A percentile compares a stretch with the other conserved stretches of the same genome.
phyloP scores from a whole-genome alignment of 2,329 filamentous ascomycete species.

The Aureobasidium sp. region DNA sequence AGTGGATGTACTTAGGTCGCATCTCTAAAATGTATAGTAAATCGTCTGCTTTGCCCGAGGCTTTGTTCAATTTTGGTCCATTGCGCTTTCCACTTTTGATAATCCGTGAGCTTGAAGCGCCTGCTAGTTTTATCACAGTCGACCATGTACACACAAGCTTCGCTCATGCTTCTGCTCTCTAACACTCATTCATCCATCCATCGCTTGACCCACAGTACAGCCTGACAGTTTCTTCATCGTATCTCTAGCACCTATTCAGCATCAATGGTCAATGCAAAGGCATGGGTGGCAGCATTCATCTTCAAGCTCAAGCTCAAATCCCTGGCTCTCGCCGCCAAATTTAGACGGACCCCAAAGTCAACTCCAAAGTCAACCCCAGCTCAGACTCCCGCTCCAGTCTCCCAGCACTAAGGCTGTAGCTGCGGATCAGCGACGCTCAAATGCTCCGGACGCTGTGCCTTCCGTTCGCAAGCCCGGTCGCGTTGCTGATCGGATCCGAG shows the following conservation, averaged over 20 bases:
- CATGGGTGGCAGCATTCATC: background rate
- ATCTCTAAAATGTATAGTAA: slow-evolving; percentile 15
- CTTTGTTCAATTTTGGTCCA: background rate
- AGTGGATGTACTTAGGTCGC: slow-evolving; percentile 29
- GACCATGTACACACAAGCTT: background rate
- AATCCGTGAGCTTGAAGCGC: background rate
- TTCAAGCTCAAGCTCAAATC: slow-evolving; percentile 8
- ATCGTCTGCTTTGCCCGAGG: slow-evolving; percentile 17
- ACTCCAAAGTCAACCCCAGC: background rate
- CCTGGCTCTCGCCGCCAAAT: background rate
- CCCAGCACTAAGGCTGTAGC: background rate
- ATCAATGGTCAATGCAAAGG: slow-evolving; percentile 8
- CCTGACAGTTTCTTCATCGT: background rate
- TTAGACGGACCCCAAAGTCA: background rate
- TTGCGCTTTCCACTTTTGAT: slow-evolving; percentile 3
- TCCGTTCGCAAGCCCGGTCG: background rate
- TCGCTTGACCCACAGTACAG: background rate
- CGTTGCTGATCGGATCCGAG: slow-evolving; percentile 14
- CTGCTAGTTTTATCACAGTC: background rate
- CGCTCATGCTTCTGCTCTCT: background rate
- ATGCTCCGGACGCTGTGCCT: background rate
- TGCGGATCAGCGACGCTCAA: background rate
- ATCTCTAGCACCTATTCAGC: background rate
- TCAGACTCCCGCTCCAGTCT: background rate
- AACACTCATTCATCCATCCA: background rate